Conservation (phyloP, 768 basidiomycete genomes). For the Russula vinacea region DNA sequence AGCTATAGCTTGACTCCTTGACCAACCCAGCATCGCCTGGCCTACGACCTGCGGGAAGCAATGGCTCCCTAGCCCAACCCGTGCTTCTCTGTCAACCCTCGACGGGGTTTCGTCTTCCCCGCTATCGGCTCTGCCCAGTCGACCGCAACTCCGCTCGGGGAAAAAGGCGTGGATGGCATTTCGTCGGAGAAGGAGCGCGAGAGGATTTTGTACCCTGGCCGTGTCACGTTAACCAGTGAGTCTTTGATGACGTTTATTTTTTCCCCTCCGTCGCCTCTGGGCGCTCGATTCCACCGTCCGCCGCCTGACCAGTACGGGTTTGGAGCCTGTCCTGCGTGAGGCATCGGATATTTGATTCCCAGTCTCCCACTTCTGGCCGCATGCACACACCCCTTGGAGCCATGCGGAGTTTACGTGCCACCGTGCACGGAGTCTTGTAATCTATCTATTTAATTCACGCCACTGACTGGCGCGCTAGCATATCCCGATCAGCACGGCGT, state of each 20-base stretch:
- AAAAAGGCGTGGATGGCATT: constrained; percentile 21
- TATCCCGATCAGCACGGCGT: constrained; percentile 95
- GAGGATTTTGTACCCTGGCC: constrained; percentile 72
- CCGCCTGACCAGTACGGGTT: neutral
- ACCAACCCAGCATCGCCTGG: constrained; percentile 34
- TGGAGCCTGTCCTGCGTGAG: neutral
- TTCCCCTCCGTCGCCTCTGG: constrained; percentile 22
- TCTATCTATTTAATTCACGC: constrained; percentile 1
- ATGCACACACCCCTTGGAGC: neutral
- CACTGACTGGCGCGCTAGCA: constrained; percentile 38
- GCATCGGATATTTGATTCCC: constrained; percentile 5
- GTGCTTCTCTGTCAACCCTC: constrained; percentile 35
- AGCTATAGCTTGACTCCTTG: constrained; percentile 51
- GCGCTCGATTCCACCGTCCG: neutral
- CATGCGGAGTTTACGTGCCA: neutral
- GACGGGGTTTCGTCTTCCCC: constrained; percentile 36
- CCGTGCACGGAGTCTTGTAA: constrained; percentile 8
- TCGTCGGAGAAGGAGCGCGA: constrained; percentile 62
- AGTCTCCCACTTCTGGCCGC: neutral
- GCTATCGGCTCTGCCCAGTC: constrained; percentile 30
- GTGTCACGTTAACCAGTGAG: constrained; percentile 82
- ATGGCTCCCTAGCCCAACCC: constrained; percentile 35
- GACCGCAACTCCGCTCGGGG: constrained; percentile 20
- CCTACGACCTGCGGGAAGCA: constrained; percentile 37
- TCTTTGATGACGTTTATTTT: constrained; percentile 25